A percentile compares a stretch with the other conserved stretches of the same genome.
These are phyloP conservation scores for Yarrowia deformans DNA, from an alignment of 805 yeast genomes.

Conservation along the genomic window DNA sequence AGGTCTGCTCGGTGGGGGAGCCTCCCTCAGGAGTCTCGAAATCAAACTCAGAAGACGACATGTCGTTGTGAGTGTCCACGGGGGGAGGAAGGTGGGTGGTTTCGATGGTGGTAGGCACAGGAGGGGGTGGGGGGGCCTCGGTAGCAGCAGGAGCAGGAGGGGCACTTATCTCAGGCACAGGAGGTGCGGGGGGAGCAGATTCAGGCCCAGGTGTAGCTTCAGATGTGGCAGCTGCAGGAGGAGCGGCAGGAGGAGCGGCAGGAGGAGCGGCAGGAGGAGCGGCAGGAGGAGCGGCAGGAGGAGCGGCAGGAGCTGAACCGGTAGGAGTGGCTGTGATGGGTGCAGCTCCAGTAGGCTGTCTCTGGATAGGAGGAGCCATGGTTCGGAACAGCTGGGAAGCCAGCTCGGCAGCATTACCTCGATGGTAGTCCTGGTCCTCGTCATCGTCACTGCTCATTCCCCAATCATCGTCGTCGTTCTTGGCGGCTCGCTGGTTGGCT, in stretches of 20 bases:
- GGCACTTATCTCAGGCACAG: not conserved
- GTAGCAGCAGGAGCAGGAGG: not conserved
- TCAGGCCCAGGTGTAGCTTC: not conserved
- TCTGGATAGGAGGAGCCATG: conserved; percentile 50
- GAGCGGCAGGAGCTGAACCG: conserved; percentile 27
- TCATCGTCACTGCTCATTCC: conserved; percentile 47
- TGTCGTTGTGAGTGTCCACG: conserved; percentile 26
- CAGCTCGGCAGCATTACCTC: conserved; percentile 53
- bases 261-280: conserved; percentile 21
- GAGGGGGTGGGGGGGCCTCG: not conserved
- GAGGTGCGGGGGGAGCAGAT: conserved; percentile 4
- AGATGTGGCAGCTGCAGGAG: not conserved
- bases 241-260: not conserved
- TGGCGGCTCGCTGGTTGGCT: conserved; percentile 49
- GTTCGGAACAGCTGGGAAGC: conserved; percentile 55
- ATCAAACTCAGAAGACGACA: conserved; percentile 37
- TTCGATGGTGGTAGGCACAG: conserved; percentile 15
- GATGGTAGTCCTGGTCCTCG: conserved; percentile 50
- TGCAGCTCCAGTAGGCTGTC: conserved; percentile 43
- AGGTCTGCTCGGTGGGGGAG: conserved; percentile 45
- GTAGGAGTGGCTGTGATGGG: conserved; percentile 34
- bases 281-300: conserved; percentile 11
- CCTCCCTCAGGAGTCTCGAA: conserved; percentile 32
- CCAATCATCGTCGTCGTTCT: conserved; percentile 50
- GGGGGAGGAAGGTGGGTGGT: conserved; percentile 27